phyloP scores from a whole-genome alignment of 2,329 filamentous ascomycete species.

The Ampelomyces quisqualis region DNA sequence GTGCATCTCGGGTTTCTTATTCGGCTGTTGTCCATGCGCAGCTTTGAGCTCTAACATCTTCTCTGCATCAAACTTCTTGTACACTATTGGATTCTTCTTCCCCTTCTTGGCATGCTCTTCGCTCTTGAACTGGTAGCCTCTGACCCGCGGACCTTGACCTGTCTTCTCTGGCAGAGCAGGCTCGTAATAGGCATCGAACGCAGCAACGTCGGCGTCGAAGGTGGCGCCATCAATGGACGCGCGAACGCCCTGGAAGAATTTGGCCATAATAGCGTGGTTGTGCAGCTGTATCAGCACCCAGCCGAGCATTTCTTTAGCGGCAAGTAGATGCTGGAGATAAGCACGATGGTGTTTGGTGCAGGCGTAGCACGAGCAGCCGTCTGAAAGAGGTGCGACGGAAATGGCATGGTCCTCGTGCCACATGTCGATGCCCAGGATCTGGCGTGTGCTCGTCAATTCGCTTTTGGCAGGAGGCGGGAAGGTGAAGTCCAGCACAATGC shows the following conservation, averaged over 20 bases:
- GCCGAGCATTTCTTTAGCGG: conserved; percentile 92
- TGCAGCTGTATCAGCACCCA: conserved; percentile 93
- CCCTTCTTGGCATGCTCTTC: conserved; percentile 31
- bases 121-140: conserved; percentile 39
- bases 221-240: conserved; percentile 59
- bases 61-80: conserved; percentile 29
- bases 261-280: conserved; percentile 72
- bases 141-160: conserved; percentile 67
- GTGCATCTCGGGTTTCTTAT: conserved; percentile 24
- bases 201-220: conserved; percentile 56
- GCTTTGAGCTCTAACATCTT: conserved; percentile 29
- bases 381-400: conserved; percentile 62
- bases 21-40: conserved; percentile 35
- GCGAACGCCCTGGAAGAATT: conserved; percentile 74
- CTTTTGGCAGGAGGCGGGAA: conserved; percentile 58
- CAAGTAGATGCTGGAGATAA: conserved; percentile 82
- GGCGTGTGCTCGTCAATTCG: conserved; percentile 11
- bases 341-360: conserved; percentile 83
- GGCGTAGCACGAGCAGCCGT: conserved; percentile 74
- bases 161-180: conserved; percentile 69
- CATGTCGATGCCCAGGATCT: conserved; percentile 71
- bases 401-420: conserved; percentile 64
- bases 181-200: conserved; percentile 70
- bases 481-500: conserved; percentile 76
- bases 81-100: conserved; percentile 39